phyloP scores from a whole-genome alignment of 2,329 filamentous ascomycete species.

The Xylariaceae sp. region DNA sequence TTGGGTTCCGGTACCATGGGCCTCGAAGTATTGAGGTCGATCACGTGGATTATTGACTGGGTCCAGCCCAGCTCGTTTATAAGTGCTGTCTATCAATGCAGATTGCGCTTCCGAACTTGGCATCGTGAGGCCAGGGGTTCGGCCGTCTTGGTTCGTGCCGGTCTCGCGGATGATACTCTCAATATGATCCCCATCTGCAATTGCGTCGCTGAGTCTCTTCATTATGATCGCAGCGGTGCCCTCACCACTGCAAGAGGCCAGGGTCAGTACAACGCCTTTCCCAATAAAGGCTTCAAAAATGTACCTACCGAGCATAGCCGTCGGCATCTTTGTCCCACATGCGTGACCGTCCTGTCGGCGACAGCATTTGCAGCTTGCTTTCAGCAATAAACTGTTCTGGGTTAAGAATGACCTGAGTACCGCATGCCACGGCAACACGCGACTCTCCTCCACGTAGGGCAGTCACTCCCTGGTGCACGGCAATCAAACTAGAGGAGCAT shows the following conservation, averaged over 20 bases:
- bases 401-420: conserved; percentile 18
- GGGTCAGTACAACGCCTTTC: neutral
- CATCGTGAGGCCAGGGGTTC: conserved; percentile 25
- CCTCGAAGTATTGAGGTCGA: conserved; percentile 31
- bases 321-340: conserved; percentile 46
- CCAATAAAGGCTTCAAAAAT: neutral
- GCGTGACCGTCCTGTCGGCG: conserved; percentile 38
- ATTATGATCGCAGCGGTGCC: conserved; percentile 42
- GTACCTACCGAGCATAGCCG: conserved; percentile 38
- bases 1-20: conserved; percentile 35
- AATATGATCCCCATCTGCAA: conserved; percentile 44
- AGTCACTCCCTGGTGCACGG: conserved; percentile 40
- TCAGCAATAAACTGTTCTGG: conserved; percentile 17
- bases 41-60: conserved; percentile 13
- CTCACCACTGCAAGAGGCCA: conserved; percentile 41
- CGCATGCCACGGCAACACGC: conserved; percentile 20
- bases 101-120: conserved; percentile 28
- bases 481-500: conserved; percentile 49
- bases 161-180: conserved; percentile 44
- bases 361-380: conserved; percentile 39
- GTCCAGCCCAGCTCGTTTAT: conserved; percentile 27
- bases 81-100: conserved; percentile 30
- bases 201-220: conserved; percentile 42
- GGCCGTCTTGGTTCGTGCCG: conserved; percentile 35
- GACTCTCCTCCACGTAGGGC: conserved; percentile 37